These are phyloP conservation scores for Pseudozyma thailandica DNA, from an alignment of 1,284 basidiomycete genomes.

Conservation along the genomic window DNA sequence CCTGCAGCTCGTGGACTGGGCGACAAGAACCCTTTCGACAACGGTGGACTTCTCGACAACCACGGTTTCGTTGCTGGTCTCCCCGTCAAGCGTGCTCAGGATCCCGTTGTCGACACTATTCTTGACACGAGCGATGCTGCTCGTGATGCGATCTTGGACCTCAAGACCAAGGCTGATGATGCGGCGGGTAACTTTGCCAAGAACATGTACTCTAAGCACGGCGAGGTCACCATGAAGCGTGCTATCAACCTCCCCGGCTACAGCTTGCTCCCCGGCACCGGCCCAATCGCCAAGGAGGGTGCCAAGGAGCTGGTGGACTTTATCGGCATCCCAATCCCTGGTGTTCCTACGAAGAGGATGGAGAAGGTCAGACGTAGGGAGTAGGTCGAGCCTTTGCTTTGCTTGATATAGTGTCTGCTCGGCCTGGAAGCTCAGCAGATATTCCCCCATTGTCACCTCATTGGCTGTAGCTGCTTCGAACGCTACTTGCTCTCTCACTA, in stretches of 20 bases:
- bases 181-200: slow-evolving; percentile 36
- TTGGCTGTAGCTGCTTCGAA: not conserved
- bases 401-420: not conserved
- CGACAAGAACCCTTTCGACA: slow-evolving; percentile 25
- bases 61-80: slow-evolving; percentile 15
- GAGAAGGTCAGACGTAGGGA: slow-evolving; percentile 26
- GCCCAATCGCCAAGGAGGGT: slow-evolving; percentile 27
- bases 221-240: slow-evolving; percentile 19
- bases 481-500: not conserved
- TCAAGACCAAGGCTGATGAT: slow-evolving; percentile 26
- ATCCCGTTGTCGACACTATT: slow-evolving; percentile 10
- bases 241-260: slow-evolving; percentile 19
- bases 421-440: not conserved
- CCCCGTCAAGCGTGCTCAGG: slow-evolving; percentile 27
- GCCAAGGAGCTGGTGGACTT: slow-evolving; percentile 31
- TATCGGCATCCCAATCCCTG: slow-evolving; percentile 29
- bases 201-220: slow-evolving; percentile 41
- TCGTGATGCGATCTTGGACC: slow-evolving; percentile 18
- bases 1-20: slow-evolving; percentile 18
- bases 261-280: slow-evolving; percentile 30
- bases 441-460: not conserved
- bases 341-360: slow-evolving; percentile 27
- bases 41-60: slow-evolving; percentile 23
- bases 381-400: not conserved
- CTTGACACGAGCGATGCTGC: slow-evolving; percentile 31